Evolutionary conservation across 2,329 filamentous ascomycete genomes (phyloP), one percentile per base, ranked within the genome.

Genomic region (Ambrosiella beaveri): DNA sequence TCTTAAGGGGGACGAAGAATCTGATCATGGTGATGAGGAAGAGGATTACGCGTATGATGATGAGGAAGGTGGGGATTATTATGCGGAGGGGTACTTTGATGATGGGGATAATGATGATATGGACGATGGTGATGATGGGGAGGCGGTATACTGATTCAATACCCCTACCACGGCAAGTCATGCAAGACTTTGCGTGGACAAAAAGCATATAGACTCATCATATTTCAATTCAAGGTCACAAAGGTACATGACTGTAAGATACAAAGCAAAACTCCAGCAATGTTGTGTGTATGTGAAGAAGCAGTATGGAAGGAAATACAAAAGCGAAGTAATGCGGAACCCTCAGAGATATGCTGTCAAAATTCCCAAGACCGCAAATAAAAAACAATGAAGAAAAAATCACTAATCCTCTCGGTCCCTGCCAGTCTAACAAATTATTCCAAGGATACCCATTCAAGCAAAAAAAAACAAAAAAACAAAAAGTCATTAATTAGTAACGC

Each of bases 11-110:
- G 75, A 77, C 36, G 75, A 78, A 19, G 76, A 78, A 54, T 57
- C 57, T 7, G 56, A 61, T 36, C 45, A 47, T 74, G 64, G 67
- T 44, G 69, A 70, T 39, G 72, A 74, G 56, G 73, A 59, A 15
- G 73, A 75, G 62, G 74, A 76, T 57, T 73, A 76, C 57, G 70
- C 68, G 27, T 77, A 75, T 61, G 76, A 81, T 53, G 79, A 81
- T 58, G 77, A 80, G 59, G 76, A 78, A 54, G 79, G 75, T 1
- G 78, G 79, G 7, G 79, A 81, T 61, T 82, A 82, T 64, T 75
- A 81, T 50, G 79, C 79, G 1, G 79, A 82, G 64, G 72, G 73
- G 8, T 81, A 81, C 68, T 81, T 81, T 65, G 78, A 81, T 61
- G 76, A 74, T 27, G 77, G 76, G 11, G 76, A 78, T 61, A 76